A percentile compares a stretch with the other conserved stretches of the same genome.
Evolutionary conservation across 106 monocot species (phyloP).

Genomic region (Dendrobium chrysotoxum): DNA sequence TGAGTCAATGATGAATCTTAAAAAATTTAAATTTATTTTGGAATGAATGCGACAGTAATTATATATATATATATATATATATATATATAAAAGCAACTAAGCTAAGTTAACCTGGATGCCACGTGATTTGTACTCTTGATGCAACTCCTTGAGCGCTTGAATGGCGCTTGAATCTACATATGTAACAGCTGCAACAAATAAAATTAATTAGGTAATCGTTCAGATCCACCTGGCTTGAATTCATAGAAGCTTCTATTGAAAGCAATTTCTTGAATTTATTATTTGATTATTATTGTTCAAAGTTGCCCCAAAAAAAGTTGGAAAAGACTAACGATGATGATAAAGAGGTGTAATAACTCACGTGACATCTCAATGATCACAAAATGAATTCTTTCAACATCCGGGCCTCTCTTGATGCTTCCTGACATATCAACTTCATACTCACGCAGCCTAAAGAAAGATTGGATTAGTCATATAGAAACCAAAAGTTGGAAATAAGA

Average conservation of each 20-base stretch:
- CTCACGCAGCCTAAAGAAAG: conserved; percentile 64
- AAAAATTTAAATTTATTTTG: too few relatives aligned
- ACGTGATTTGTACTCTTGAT: conserved; percentile 81
- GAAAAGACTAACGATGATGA: background rate
- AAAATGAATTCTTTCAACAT: conserved; percentile 81
- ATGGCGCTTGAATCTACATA: conserved; percentile 94
- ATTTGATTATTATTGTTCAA: background rate
- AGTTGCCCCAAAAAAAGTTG: background rate
- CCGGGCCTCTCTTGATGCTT: conserved; percentile 54
- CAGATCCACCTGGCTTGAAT: background rate
- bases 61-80: too few relatives aligned
- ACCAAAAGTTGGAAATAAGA: background rate
- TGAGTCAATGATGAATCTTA: too few relatives aligned
- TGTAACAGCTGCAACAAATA: conserved; percentile 71
- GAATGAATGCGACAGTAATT: too few relatives aligned
- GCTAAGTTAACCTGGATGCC: conserved; percentile 58
- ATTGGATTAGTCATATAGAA: conserved; percentile 1
- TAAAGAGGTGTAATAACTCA: conserved; percentile 29
- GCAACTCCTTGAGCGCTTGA: conserved; percentile 89
- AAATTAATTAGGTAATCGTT: background rate
- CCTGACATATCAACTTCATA: conserved; percentile 67
- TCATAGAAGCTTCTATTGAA: background rate
- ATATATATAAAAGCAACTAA: background rate
- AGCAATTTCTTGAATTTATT: too few relatives aligned
- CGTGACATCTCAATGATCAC: conserved; percentile 98